Conservation (phyloP, 2,329 filamentous ascomycete genomes). For the Coniella vitis region DNA sequence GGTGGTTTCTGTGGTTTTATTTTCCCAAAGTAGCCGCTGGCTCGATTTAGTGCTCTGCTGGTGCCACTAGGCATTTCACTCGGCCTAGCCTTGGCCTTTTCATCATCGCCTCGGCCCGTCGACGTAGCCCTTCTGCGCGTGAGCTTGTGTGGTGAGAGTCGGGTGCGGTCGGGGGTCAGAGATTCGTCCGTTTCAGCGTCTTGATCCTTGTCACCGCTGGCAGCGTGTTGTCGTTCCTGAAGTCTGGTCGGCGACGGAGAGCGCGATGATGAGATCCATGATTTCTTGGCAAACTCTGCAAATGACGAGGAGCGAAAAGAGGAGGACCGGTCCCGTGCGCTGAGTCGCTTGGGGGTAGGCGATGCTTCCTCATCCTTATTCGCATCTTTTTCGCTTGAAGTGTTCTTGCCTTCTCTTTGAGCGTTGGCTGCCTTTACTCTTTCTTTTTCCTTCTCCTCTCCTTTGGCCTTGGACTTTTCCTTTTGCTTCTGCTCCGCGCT, state of each 20-base stretch:
- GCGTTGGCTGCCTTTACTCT: constrained; percentile 17
- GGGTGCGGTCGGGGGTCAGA: constrained; percentile 18
- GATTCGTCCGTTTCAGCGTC: neutral
- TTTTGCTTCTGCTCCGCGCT: constrained; percentile 19
- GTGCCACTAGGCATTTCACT: constrained; percentile 31
- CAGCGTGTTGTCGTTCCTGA: constrained; percentile 19
- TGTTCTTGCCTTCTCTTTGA: constrained; percentile 22
- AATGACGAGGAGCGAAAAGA: constrained; percentile 32
- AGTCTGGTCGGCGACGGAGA: constrained; percentile 38
- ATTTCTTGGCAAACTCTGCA: constrained; percentile 42
- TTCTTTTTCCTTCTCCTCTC: constrained; percentile 20
- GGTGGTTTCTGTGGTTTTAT: constrained; percentile 41
- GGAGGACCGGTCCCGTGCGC: constrained; percentile 30
- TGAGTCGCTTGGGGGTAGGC: constrained; percentile 24
- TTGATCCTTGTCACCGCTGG: constrained; percentile 4
- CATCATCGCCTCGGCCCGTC: constrained; percentile 18
- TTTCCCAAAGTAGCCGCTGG: constrained; percentile 43
- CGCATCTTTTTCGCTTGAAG: constrained; percentile 2
- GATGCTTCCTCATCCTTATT: constrained; percentile 19
- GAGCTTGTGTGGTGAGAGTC: constrained; percentile 24
- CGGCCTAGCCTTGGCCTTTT: constrained; percentile 25
- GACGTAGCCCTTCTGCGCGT: constrained; percentile 26
- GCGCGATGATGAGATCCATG: constrained; percentile 44
- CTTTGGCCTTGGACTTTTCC: constrained; percentile 5
- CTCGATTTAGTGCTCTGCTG: constrained; percentile 34